phyloP scores from a whole-genome alignment of 228 moss, liverwort and hornwort genomes.

The Sphagnum magellanicum region DNA sequence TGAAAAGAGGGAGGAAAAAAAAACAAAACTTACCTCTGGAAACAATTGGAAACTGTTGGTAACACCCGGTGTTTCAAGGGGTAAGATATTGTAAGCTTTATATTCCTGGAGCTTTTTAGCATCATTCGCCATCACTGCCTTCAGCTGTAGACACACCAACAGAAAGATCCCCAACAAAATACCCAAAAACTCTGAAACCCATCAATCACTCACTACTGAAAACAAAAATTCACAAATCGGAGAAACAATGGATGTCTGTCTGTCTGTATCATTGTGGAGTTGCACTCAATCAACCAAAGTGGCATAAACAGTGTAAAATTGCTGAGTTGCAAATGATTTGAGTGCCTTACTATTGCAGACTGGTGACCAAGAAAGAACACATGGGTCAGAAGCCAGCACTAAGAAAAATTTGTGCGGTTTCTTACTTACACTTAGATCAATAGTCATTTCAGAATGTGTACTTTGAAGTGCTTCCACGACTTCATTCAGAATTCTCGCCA shows the following conservation, averaged over 20 bases:
- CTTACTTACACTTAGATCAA: no score
- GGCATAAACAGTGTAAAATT: no score
- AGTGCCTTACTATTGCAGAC: no score
- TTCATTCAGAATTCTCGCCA: constrained; percentile 79
- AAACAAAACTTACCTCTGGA: constrained; percentile 54
- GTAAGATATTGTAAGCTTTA: constrained; percentile 91
- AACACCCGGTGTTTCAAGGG: constrained; percentile 85
- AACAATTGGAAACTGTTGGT: constrained; percentile 71
- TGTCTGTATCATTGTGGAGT: constrained; percentile 11
- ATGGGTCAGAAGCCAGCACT: no score
- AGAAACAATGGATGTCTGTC: no score
- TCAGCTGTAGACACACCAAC: constrained; percentile 40
- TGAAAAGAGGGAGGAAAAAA: no score
- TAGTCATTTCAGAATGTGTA: no score
- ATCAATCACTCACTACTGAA: neutral
- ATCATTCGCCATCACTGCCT: constrained; percentile 80
- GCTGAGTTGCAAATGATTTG: no score
- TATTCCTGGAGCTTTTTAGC: constrained; percentile 74
- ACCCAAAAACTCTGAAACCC: neutral
- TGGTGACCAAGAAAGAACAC: no score
- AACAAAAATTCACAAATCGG: no score
- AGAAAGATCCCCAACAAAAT: neutral
- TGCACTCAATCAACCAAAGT: constrained; percentile 5
- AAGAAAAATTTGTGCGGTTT: no score
- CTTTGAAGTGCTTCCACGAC: constrained; percentile 63